phyloP scores from a whole-genome alignment of 768 basidiomycete genomes.

The Auricularia heimuer region DNA sequence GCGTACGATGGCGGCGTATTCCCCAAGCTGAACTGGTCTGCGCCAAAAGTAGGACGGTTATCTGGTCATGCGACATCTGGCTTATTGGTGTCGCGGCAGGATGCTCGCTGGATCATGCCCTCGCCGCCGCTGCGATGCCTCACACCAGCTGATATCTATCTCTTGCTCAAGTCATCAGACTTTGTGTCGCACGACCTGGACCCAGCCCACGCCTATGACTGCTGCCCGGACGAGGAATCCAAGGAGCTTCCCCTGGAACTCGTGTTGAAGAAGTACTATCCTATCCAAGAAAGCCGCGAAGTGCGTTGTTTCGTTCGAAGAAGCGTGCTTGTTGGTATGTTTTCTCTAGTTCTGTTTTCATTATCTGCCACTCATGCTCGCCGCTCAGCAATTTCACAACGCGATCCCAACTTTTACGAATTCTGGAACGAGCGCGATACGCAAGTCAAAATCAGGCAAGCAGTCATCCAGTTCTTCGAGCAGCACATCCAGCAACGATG shows the following conservation, averaged over 20 bases:
- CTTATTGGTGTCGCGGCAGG: conserved; percentile 34
- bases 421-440: conserved; percentile 62
- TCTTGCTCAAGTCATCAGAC: conserved; percentile 87
- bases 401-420: conserved; percentile 83
- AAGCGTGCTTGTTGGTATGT: conserved; percentile 58
- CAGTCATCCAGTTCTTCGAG: conserved; percentile 58
- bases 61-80: not conserved
- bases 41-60: conserved; percentile 60
- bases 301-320: conserved; percentile 83
- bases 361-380: not conserved
- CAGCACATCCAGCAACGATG: conserved; percentile 52
- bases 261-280: conserved; percentile 83
- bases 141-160: conserved; percentile 81
- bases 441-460: conserved; percentile 38
- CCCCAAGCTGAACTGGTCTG: conserved; percentile 93
- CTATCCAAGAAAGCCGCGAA: conserved; percentile 75
- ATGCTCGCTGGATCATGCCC: conserved; percentile 86
- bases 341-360: not conserved
- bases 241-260: conserved; percentile 62
- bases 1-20: conserved; percentile 71
- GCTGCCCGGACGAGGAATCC: conserved; percentile 30
- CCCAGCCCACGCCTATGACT: conserved; percentile 52
- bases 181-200: conserved; percentile 75
- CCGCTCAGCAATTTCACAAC: conserved; percentile 65
- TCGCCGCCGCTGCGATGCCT: conserved; percentile 81